A percentile compares a stretch with the other conserved stretches of the same genome.
phyloP scores from a whole-genome alignment of 176 grass and related monocot species.

The Hsuehochloa calcarea region DNA sequence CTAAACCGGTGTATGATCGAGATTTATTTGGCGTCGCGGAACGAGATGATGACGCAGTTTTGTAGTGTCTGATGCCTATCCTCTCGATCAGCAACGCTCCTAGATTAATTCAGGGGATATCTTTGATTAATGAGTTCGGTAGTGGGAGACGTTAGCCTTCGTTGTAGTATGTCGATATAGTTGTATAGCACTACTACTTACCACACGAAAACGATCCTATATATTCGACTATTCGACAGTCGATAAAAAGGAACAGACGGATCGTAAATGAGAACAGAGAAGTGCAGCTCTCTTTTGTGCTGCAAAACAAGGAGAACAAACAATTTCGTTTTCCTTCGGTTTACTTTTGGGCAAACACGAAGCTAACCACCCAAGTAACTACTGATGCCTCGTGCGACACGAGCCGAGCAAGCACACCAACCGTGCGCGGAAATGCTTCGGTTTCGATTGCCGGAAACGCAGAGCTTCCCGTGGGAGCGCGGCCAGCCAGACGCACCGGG shows the following conservation, averaged over 20 bases:
- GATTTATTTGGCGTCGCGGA: not conserved
- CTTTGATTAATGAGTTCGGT: conserved; percentile 31
- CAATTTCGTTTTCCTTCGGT: not conserved
- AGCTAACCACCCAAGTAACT: not conserved
- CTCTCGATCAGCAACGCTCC: not conserved
- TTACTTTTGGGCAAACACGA: not conserved
- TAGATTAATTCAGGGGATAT: conserved; percentile 30
- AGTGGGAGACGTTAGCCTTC: conserved; percentile 3
- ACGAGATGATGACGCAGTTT: not conserved
- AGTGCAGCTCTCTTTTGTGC: no score
- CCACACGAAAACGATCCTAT: no score
- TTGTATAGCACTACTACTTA: not conserved
- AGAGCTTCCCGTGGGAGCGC: not conserved
- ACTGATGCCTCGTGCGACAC: not conserved
- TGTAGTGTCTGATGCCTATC: not conserved
- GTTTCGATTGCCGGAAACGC: conserved; percentile 12
- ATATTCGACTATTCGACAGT: not conserved
- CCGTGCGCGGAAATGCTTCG: not conserved
- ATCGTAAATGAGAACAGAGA: not conserved
- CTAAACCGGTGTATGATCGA: not conserved
- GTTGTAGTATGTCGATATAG: not conserved
- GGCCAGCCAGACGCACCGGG: not conserved
- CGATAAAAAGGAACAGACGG: not conserved
- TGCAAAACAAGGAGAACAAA: not conserved
- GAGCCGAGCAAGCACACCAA: not conserved